Conservation (phyloP, 2,329 filamentous ascomycete species). For the Clonostachys rosea region DNA sequence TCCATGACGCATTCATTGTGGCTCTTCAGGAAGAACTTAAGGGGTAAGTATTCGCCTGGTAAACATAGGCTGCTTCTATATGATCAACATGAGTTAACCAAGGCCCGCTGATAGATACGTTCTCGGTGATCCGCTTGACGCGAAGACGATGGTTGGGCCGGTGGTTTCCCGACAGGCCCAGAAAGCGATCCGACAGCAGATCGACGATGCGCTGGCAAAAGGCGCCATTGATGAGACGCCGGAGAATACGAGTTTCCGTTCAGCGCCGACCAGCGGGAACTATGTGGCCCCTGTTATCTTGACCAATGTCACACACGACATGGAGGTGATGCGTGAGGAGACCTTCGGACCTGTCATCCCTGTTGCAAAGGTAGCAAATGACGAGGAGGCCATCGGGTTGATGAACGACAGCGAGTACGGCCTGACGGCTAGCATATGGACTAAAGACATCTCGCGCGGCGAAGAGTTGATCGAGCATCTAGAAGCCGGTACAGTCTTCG, state of each 20-base stretch:
- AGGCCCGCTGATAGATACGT: constrained; percentile 50
- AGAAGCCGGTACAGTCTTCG: constrained; percentile 92
- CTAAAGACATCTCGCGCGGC: constrained; percentile 76
- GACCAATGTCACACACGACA: constrained; percentile 72
- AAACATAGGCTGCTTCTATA: not conserved
- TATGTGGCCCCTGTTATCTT: constrained; percentile 85
- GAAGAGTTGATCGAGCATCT: constrained; percentile 74
- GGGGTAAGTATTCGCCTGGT: constrained; percentile 13
- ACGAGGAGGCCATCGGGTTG: constrained; percentile 75
- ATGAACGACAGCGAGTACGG: constrained; percentile 98
- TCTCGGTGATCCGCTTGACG: constrained; percentile 79
- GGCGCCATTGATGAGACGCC: constrained; percentile 84
- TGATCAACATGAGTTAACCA: no score
- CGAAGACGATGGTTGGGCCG: constrained; percentile 77
- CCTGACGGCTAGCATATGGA: constrained; percentile 93
- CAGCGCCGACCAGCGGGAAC: constrained; percentile 73
- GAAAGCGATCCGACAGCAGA: constrained; percentile 70
- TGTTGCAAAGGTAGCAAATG: constrained; percentile 77
- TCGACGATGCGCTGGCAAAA: constrained; percentile 76
- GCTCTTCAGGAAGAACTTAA: constrained; percentile 76
- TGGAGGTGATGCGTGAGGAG: constrained; percentile 89
- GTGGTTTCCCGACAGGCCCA: constrained; percentile 80
- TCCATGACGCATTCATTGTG: constrained; percentile 78
- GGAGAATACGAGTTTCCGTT: constrained; percentile 70
- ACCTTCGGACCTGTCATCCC: constrained; percentile 93